phyloP scores from a whole-genome alignment of 192 early-diverging fungal species.

The Phlyctochytrium arcticum region DNA sequence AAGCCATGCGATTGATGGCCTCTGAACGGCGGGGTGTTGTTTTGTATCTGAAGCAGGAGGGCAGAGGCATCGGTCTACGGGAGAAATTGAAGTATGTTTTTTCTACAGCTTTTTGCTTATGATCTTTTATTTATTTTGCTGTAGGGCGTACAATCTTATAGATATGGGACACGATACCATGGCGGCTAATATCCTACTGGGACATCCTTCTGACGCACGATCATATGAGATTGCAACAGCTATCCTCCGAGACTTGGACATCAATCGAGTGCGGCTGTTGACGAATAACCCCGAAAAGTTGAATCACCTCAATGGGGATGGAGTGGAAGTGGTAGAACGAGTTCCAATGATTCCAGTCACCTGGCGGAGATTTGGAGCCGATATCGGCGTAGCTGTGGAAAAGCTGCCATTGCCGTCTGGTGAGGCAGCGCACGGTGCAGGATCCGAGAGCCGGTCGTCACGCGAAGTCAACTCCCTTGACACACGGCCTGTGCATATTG shows the following conservation, averaged over 20 bases:
- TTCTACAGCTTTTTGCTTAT: background rate
- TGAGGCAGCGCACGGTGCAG: conserved; percentile 20
- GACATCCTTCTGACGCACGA: conserved; percentile 92
- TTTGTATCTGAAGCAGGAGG: conserved; percentile 94
- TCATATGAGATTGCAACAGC: conserved; percentile 84
- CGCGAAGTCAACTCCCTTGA: too few relatives aligned
- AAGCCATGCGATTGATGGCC: conserved; percentile 86
- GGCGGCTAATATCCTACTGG: conserved; percentile 82
- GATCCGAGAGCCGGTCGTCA: conserved; percentile 4
- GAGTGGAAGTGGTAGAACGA: conserved; percentile 74
- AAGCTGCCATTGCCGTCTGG: background rate
- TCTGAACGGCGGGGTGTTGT: conserved; percentile 84
- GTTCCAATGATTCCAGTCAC: conserved; percentile 87
- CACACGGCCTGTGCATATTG: background rate
- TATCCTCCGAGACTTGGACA: conserved; percentile 79
- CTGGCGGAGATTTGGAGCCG: conserved; percentile 53
- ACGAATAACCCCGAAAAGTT: conserved; percentile 98
- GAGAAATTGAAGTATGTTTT: conserved; percentile 81
- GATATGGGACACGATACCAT: conserved; percentile 94
- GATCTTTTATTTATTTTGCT: background rate
- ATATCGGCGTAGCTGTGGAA: conserved; percentile 21
- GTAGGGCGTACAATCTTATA: conserved; percentile 93
- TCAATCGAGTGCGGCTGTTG: conserved; percentile 71
- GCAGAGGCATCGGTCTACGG: conserved; percentile 87
- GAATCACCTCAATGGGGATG: conserved; percentile 63